Base-by-base conservation (phyloP, 176 grass and related monocot genomes). In the Aegilops tauschii region DNA sequence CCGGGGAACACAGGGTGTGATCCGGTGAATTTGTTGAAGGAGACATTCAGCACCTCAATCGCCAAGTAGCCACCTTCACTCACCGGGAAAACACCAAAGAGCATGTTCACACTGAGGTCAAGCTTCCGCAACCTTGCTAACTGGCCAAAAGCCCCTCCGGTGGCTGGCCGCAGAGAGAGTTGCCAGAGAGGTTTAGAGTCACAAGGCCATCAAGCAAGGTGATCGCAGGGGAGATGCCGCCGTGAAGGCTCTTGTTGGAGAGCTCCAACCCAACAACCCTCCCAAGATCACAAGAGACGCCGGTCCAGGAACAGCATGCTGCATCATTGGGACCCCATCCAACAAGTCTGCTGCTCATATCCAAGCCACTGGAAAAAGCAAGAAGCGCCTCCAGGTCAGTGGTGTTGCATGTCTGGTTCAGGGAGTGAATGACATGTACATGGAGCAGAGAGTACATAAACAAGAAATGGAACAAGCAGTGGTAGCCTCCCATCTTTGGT, bases 251-350 rank as follows among this genome's bases (percentile, higher is more conserved):
- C 83, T n/a, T 87, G 52, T 87, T 86, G 29, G 73, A 69, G 50
- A 97, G 88, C 69, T 94, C 84, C 84, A 97, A 56, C 20, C 29
- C 45, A 12, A 87, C 68, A 23, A 94, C 95, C 77, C 82, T 89
- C 30, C 64, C 56, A 76, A 64, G n/a, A 54, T 76, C 45, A 39
- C 92, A 97, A 9, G 35, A 28, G 0, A 97, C 13, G 6, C 90
- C 95, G 6, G 80, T 65, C 95, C 95, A 97, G 4, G 83, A 76
- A 45, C 95, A 97, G 67, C 90, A 97, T 21, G 86, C 71, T 6
- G 86, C 37, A 31, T 68, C 45, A 25, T 72, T 78, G 30, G 75
- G 54, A 65, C 21, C 54, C 96, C 96, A 98, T 9, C 88, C 90
- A 67, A 91, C 81, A 14, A 90, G 32, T 21, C 42, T 81, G 25